Evolutionary conservation across 306 rosid genomes (phyloP).

Genomic region (Carpinus fangiana): DNA sequence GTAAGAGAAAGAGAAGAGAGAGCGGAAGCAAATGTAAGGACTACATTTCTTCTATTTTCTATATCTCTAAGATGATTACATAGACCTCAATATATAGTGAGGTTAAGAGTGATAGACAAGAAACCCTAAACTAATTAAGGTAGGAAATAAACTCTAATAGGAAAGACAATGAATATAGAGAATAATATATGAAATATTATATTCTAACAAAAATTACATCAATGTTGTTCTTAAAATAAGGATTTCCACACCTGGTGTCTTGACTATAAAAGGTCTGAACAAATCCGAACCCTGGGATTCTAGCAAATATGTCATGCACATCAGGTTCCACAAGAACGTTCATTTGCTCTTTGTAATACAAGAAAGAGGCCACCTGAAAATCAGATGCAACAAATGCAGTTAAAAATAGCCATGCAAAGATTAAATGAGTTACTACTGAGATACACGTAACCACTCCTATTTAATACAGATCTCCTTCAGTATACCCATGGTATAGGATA

Average conservation of each 20-base stretch:
- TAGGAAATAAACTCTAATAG: too few species aligned
- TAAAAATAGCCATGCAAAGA: conserved; percentile 22
- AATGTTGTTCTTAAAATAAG: conserved; percentile 28
- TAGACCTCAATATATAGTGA: too few species aligned
- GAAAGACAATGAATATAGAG: too few species aligned
- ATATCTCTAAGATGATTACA: too few species aligned
- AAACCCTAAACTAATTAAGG: too few species aligned
- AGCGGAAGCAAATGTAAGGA: too few species aligned
- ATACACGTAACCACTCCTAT: not conserved
- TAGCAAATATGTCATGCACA: conserved; percentile 88
- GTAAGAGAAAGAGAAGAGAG: too few species aligned
- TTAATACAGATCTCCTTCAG: not conserved
- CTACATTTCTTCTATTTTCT: too few species aligned
- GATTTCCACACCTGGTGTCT: conserved; percentile 71
- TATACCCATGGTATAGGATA: not conserved
- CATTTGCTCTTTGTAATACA: conserved; percentile 89
- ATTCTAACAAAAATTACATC: too few species aligned
- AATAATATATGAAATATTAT: too few species aligned
- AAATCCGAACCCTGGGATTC: conserved; percentile 96
- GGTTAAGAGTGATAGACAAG: too few species aligned
- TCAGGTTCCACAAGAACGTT: conserved; percentile 90
- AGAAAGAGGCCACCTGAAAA: conserved; percentile 75
- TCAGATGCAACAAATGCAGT: conserved; percentile 17
- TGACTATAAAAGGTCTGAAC: conserved; percentile 94
- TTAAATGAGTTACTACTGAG: conserved; percentile 3